Conservation (phyloP, 192 early-diverging fungal genomes). For the Phlyctochytrium planicorne region DNA sequence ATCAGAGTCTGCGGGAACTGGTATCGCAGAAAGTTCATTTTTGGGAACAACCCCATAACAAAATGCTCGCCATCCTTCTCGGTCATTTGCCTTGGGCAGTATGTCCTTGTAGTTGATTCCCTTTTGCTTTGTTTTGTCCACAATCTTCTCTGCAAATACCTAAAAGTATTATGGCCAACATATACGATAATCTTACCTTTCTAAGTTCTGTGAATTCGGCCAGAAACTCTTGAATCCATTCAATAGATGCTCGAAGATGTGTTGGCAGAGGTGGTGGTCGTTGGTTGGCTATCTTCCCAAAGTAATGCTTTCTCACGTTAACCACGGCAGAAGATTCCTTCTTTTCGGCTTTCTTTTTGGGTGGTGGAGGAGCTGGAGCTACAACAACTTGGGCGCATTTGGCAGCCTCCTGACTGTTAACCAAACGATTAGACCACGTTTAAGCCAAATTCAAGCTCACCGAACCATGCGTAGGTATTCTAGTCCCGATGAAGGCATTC, state of each 20-base stretch:
- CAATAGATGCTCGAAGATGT: background rate
- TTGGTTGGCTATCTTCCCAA: background rate
- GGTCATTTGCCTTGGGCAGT: background rate
- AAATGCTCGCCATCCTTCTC: background rate
- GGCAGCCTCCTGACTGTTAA: no score
- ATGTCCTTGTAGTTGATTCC: background rate
- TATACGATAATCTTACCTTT: background rate
- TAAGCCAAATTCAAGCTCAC: background rate
- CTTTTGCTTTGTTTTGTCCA: background rate
- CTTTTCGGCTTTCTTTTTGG: no score
- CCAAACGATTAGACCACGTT: no score
- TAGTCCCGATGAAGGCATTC: constrained; percentile 8
- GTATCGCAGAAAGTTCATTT: background rate
- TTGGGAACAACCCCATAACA: background rate
- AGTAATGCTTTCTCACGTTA: background rate
- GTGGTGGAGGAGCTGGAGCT: no score
- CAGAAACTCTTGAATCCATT: background rate
- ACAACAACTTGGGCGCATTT: no score
- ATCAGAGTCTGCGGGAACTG: background rate
- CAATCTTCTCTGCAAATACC: background rate
- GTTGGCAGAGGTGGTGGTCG: background rate
- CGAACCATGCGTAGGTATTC: constrained; percentile 23
- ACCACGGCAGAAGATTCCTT: background rate
- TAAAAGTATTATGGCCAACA: no score
- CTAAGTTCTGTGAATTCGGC: background rate